These are phyloP conservation scores for Panus rudis DNA, from an alignment of 768 basidiomycete genomes.

Conservation along the genomic window DNA sequence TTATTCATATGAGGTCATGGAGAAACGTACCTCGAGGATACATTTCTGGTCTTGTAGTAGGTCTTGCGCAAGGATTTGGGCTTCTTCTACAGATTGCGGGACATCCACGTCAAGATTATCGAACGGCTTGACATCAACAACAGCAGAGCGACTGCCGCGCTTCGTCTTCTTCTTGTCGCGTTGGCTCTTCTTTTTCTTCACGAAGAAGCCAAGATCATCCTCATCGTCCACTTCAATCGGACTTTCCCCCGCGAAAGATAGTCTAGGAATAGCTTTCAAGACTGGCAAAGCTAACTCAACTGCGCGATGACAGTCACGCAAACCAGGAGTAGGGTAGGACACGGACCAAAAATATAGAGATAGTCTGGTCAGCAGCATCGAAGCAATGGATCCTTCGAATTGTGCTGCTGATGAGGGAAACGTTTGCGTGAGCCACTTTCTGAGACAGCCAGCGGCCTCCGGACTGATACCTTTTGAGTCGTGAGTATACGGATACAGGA, in stretches of 20 bases:
- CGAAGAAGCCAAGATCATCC: conserved; percentile 1
- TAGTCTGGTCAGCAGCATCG: neutral
- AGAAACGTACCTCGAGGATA: conserved; percentile 23
- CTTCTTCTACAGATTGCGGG: conserved; percentile 21
- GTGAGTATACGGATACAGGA: neutral
- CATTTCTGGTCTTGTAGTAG: conserved; percentile 21
- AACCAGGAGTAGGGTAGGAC: neutral
- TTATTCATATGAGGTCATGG: neutral
- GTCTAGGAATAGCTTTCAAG: neutral
- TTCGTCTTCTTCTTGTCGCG: conserved; percentile 13
- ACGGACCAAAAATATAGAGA: conserved; percentile 6
- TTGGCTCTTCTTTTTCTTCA: conserved; percentile 1
- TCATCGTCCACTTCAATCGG: conserved; percentile 3
- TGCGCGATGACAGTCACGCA: conserved; percentile 5
- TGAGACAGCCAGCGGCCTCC: neutral
- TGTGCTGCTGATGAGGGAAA: conserved; percentile 2
- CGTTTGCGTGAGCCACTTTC: neutral
- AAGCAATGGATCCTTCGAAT: conserved; percentile 1
- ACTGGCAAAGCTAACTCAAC: conserved; percentile 1
- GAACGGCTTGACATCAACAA: conserved; percentile 25
- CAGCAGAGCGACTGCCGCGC: conserved; percentile 8
- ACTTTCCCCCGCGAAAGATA: neutral
- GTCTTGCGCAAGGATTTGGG: conserved; percentile 3
- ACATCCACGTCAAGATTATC: conserved; percentile 20
- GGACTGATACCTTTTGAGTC: neutral